These are phyloP conservation scores for Biscogniauxia sp. DNA, from an alignment of 2,329 filamentous ascomycete genomes.

Conservation along the genomic window DNA sequence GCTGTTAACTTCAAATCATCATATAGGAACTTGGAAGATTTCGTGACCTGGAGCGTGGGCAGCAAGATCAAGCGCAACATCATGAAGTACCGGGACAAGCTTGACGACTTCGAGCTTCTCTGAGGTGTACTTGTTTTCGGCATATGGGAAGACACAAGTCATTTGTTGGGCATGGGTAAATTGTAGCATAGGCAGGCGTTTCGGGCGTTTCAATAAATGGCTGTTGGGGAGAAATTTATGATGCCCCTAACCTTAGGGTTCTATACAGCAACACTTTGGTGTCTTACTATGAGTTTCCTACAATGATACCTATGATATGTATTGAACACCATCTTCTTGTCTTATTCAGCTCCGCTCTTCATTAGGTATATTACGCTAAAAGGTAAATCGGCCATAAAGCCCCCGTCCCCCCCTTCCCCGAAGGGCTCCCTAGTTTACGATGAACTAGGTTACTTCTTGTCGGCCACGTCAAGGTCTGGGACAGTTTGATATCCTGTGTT, in stretches of 20 bases:
- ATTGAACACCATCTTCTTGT: too few species aligned
- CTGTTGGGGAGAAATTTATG: background rate
- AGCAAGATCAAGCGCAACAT: conserved; percentile 98
- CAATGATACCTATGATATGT: background rate
- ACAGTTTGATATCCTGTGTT: too few species aligned
- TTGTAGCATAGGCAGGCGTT: conserved; percentile 23
- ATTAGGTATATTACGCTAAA: too few species aligned
- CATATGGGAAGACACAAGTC: background rate
- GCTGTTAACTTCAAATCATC: background rate
- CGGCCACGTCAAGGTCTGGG: too few species aligned
- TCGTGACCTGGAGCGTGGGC: conserved; percentile 92
- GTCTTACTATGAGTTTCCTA: background rate
- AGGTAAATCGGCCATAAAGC: too few species aligned
- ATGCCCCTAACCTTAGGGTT: background rate
- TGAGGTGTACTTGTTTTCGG: conserved; percentile 34
- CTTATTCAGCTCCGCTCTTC: too few species aligned
- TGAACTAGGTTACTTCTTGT: too few species aligned
- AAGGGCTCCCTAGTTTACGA: too few species aligned
- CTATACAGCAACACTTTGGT: background rate
- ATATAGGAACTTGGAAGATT: conserved; percentile 79
- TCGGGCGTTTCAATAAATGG: conserved; percentile 8
- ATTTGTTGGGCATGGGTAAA: background rate
- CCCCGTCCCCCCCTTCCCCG: too few species aligned
- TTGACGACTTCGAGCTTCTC: conserved; percentile 93
- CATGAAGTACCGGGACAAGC: conserved; percentile 88